phyloP scores from a whole-genome alignment of 202 grass and related monocot genomes.

The Cymbopogon flexuosus region DNA sequence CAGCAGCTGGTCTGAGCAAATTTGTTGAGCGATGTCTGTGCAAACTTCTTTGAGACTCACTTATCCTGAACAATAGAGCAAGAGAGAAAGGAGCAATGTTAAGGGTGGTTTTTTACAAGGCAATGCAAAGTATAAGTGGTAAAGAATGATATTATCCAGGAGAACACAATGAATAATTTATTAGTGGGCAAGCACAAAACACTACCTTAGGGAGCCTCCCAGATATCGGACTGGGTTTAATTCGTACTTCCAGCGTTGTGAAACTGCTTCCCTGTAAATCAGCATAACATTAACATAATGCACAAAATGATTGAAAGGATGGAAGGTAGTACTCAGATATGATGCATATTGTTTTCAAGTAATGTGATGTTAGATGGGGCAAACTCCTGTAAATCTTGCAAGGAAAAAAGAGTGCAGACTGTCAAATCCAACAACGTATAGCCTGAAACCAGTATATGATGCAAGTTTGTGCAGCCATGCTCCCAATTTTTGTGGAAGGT shows the following conservation, averaged over 20 bases:
- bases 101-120: neutral
- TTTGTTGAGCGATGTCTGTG: slow-evolving; percentile 35
- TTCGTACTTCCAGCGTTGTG: slow-evolving; percentile 44
- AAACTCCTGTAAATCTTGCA: neutral
- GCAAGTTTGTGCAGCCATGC: neutral
- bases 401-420: neutral
- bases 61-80: slow-evolving; percentile 39
- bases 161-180: neutral
- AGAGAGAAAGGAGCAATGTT: slow-evolving; percentile 10
- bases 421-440: neutral
- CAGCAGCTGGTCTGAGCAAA: slow-evolving; percentile 48
- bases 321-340: neutral
- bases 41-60: slow-evolving; percentile 28
- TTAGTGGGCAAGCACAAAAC: slow-evolving; percentile 1
- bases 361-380: neutral
- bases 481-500: neutral
- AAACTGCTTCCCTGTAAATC: slow-evolving; percentile 39
- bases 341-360: neutral
- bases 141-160: neutral
- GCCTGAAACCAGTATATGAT: neutral
- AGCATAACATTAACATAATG: neutral
- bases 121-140: slow-evolving; percentile 11
- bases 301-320: neutral
- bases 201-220: slow-evolving; percentile 46
- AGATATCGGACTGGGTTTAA: slow-evolving; percentile 32